These are phyloP conservation scores for Fusarium anguioides DNA, from an alignment of 2,329 filamentous ascomycete species.

Conservation along the genomic window DNA sequence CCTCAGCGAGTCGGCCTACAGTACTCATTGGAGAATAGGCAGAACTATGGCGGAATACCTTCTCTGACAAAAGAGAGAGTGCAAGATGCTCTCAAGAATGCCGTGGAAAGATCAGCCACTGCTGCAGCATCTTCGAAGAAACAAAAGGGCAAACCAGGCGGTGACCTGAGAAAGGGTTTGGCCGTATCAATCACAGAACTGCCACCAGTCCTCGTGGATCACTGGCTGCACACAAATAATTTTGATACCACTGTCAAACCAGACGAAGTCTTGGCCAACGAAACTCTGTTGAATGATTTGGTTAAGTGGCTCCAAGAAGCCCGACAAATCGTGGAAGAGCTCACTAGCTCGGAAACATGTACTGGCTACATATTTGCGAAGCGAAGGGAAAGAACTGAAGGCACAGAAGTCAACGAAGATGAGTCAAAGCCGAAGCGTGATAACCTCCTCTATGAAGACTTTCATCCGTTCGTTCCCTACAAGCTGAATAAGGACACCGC, in stretches of 20 bases:
- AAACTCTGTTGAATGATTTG: constrained; percentile 72
- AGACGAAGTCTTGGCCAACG: constrained; percentile 75
- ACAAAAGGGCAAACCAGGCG: constrained; percentile 77
- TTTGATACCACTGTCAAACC: constrained; percentile 77
- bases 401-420: constrained; percentile 48
- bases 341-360: constrained; percentile 72
- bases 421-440: constrained; percentile 53
- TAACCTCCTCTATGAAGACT: constrained; percentile 86
- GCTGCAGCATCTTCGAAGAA: constrained; percentile 65
- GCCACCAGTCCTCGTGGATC: constrained; percentile 87
- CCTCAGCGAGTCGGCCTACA: constrained; percentile 79
- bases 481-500: constrained; percentile 78
- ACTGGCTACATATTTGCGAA: constrained; percentile 92
- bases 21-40: constrained; percentile 84
- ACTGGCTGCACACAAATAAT: constrained; percentile 76
- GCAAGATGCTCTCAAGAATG: constrained; percentile 73
- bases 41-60: constrained; percentile 84
- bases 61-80: constrained; percentile 79
- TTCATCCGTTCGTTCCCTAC: constrained; percentile 88
- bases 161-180: constrained; percentile 81
- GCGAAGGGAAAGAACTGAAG: constrained; percentile 52
- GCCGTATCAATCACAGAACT: constrained; percentile 88
- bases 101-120: constrained; percentile 67
- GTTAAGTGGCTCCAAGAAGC: constrained; percentile 77
- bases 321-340: constrained; percentile 72